Conservation (phyloP, 116 monocot genomes). For the Trichopus zeylanicus region DNA sequence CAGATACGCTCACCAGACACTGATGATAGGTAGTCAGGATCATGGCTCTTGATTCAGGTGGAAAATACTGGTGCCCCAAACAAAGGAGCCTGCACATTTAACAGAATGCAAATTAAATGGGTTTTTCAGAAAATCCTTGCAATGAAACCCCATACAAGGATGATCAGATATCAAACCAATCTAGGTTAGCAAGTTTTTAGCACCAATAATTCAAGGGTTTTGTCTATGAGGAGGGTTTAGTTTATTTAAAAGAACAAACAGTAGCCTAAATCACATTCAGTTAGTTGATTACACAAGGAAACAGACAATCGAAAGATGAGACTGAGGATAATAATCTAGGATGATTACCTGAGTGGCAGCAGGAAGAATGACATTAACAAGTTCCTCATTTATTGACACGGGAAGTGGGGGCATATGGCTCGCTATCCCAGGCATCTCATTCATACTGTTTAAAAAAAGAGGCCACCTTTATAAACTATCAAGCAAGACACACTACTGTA, state of each 20-base stretch:
- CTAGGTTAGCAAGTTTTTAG: no score
- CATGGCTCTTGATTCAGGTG: conserved; percentile 3
- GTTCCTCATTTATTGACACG: conserved; percentile 29
- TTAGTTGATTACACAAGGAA: no score
- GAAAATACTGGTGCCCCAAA: background rate
- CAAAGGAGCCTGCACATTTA: background rate
- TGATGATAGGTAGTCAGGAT: background rate
- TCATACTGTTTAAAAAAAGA: conserved; percentile 34
- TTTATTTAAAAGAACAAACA: no score
- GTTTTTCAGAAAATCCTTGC: no score
- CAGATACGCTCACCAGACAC: no score
- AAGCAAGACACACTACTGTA: no score
- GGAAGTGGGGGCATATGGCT: conserved; percentile 48
- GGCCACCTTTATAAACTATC: conserved; percentile 2
- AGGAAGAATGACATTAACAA: conserved; percentile 33
- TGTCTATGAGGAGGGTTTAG: no score
- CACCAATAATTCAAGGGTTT: no score
- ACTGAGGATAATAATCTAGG: background rate
- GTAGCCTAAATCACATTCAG: no score
- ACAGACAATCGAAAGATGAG: background rate
- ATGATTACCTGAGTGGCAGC: conserved; percentile 31
- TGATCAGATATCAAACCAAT: no score
- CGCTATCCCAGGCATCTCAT: conserved; percentile 39
- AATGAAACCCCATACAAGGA: no score
- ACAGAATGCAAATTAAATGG: background rate